phyloP scores from a whole-genome alignment of 2,329 filamentous ascomycete genomes.

The Claviceps humidiphila region DNA sequence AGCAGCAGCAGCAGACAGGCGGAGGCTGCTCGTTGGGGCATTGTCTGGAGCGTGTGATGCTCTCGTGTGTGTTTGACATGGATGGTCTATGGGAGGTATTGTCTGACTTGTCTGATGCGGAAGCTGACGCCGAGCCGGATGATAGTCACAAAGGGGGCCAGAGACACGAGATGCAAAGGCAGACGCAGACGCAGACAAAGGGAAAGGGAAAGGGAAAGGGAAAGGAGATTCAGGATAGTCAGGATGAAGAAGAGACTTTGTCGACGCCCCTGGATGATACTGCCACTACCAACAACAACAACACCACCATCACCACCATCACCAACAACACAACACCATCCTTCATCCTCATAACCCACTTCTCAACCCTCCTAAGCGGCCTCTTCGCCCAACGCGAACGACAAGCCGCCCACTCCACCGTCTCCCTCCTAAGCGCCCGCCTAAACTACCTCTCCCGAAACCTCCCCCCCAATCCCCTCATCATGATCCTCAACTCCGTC shows the following conservation, averaged over 20 bases:
- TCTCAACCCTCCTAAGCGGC: conserved; percentile 35
- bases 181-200: background rate
- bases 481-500: conserved; percentile 40
- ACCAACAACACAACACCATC: background rate
- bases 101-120: conserved; percentile 25
- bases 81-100: conserved; percentile 46
- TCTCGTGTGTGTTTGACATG: conserved; percentile 45
- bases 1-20: conserved; percentile 10
- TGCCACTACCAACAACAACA: background rate
- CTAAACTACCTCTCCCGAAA: conserved; percentile 32
- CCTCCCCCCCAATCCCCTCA: conserved; percentile 28
- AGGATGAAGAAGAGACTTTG: background rate
- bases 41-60: conserved; percentile 35
- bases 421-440: conserved; percentile 34
- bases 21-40: conserved; percentile 5
- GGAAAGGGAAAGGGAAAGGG: background rate
- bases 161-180: background rate
- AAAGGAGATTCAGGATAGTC: background rate
- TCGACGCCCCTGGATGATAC: background rate
- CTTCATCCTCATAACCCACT: conserved; percentile 42
- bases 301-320: too few relatives aligned
- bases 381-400: conserved; percentile 38
- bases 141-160: conserved; percentile 12
- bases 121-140: too few relatives aligned
- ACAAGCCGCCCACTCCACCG: conserved; percentile 31